Evolutionary conservation across 345 rosid species (phyloP).

Genomic region (Populus alba): DNA sequence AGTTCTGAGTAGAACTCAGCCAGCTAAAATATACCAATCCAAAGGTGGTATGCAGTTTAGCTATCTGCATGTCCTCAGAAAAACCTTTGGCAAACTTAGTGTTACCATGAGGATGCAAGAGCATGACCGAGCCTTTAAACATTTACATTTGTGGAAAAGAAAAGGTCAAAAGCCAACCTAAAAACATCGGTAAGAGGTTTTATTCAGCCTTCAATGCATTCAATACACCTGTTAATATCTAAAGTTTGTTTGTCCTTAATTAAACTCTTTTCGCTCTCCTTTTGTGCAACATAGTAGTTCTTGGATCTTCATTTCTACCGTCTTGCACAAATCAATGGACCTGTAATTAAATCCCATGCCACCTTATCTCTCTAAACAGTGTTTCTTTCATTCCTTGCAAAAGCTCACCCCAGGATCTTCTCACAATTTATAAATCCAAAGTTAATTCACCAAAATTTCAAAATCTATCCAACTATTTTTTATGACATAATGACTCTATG

Average conservation of each 20-base stretch:
- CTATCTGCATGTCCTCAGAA: neutral
- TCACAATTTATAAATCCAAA: neutral
- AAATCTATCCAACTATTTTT: neutral
- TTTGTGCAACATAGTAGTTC: neutral
- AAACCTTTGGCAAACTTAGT: neutral
- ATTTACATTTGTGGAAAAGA: neutral
- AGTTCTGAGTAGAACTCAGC: neutral
- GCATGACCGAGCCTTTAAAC: neutral
- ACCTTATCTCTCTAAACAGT: neutral
- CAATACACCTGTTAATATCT: neutral
- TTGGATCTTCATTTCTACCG: neutral
- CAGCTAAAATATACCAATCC: neutral
- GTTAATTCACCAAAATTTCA: neutral
- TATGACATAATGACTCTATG: neutral
- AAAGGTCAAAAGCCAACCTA: neutral
- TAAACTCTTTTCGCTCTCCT: neutral
- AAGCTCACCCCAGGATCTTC: neutral
- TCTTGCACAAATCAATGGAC: neutral
- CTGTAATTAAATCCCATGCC: neutral
- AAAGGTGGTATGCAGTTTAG: no score
- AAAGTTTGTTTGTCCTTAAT: neutral
- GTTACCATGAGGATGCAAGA: neutral
- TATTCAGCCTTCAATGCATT: neutral
- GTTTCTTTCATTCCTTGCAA: neutral
- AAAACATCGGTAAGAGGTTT: neutral